These are phyloP conservation scores for Exserohilum turcica DNA, from an alignment of 2,329 filamentous ascomycete species.

Conservation along the genomic window DNA sequence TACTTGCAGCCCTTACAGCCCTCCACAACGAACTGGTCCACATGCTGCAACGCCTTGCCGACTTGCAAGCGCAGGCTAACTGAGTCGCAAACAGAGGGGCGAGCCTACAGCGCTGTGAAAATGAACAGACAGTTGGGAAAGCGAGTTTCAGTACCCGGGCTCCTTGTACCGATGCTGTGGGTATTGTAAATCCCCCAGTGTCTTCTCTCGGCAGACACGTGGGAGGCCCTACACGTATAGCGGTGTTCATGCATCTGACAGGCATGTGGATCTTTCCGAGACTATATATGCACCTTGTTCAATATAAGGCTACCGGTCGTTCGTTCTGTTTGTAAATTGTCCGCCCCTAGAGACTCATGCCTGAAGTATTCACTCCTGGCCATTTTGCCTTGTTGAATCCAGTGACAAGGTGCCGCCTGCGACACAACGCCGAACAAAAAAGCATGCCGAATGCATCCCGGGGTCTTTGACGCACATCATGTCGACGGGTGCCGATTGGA, in stretches of 20 bases:
- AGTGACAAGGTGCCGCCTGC: neutral
- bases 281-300: neutral
- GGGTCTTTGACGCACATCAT: conserved; percentile 8
- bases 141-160: conserved; percentile 1
- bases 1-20: neutral
- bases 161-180: neutral
- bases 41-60: neutral
- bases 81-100: neutral
- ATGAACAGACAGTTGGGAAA: neutral
- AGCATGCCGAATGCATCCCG: neutral
- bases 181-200: neutral
- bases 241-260: neutral
- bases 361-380: neutral
- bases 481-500: conserved; percentile 22
- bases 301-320: neutral
- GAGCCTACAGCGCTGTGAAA: neutral
- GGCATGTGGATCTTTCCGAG: neutral
- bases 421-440: neutral
- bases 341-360: neutral
- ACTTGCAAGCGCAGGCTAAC: neutral
- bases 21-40: neutral
- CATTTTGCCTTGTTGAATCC: conserved; percentile 1
- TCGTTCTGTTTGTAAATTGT: neutral
- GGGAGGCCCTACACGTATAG: conserved; percentile 2
- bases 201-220: neutral